These are phyloP conservation scores for Musa itinerans DNA, from an alignment of 176 grass and related monocot genomes.

Conservation along the genomic window DNA sequence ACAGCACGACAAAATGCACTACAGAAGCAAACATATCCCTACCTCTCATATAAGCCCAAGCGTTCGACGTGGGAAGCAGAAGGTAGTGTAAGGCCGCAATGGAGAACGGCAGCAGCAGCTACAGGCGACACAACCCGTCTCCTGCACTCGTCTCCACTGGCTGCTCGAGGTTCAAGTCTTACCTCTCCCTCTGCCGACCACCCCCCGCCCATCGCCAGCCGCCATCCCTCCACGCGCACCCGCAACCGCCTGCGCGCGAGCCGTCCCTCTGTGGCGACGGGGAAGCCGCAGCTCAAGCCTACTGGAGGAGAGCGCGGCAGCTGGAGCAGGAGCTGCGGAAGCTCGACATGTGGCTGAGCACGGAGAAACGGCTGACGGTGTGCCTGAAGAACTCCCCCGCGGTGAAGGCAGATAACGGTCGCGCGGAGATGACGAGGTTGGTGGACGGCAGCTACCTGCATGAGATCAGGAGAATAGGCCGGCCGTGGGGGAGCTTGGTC, in stretches of 20 bases:
- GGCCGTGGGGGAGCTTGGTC: slow-evolving; percentile 37
- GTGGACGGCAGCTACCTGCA: slow-evolving; percentile 40
- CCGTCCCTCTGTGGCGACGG: slow-evolving; percentile 1
- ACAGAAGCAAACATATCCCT: too few species aligned
- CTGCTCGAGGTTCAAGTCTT: slow-evolving; percentile 32
- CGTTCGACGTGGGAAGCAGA: too few species aligned
- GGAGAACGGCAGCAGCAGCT: not conserved
- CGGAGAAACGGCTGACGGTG: not conserved
- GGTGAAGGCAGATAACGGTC: not conserved
- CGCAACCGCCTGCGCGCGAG: slow-evolving; percentile 2
- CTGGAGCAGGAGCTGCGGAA: slow-evolving; percentile 41
- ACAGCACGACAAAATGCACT: too few species aligned
- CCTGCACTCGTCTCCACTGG: slow-evolving; percentile 21
- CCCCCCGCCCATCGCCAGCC: not conserved
- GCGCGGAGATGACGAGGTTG: slow-evolving; percentile 19
- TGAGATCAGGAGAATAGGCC: slow-evolving; percentile 30
- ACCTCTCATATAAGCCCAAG: too few species aligned
- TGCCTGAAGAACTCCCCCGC: not conserved
- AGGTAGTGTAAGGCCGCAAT: not conserved
- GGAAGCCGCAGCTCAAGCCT: not conserved
- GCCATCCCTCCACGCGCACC: not conserved
- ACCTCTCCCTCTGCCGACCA: slow-evolving; percentile 19
- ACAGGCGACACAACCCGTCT: not conserved
- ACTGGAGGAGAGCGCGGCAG: slow-evolving; percentile 6
- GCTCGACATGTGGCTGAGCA: slow-evolving; percentile 4